Evolutionary conservation across 495 filamentous ascomycete genomes (phyloP), one percentile per base, ranked within the genome.

Genomic region (Friedmanniomyces endolithicus): DNA sequence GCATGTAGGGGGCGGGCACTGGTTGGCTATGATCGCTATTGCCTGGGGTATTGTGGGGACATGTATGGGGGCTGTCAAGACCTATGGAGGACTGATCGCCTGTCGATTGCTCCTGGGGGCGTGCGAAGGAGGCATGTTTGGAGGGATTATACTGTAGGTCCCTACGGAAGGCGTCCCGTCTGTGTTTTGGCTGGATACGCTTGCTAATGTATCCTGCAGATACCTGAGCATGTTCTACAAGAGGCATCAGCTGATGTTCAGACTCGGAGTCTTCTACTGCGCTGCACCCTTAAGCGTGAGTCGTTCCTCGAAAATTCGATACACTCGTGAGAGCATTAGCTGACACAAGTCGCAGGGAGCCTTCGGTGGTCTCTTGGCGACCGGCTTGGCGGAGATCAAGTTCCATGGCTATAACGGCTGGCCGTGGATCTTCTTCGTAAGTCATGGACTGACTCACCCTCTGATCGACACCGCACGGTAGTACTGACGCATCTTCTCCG

Each of bases 281-380:
- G 80, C 78, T 17, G 81, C 82, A 6, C 71, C 82, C 16, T 64
- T 84, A 11, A 74, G 70, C 12, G 27, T 31, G 27, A 31, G 27
- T 31, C 27, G 4, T n/a, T n/a, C n/a, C n/a, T n/a, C n/a, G n/a
- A n/a, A n/a, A 31, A 31, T 31, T 31, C 27, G 27, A 31, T 4
- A 31, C 27, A 12, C n/a, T 12, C 14, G n/a, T 44, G 14, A 44
- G 14, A 44, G 4, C 22, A 12, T 12, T 3, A 44, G n/a, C 40
- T 57, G 27, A 31, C 9, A 4, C 9, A 9, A 9, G 9, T 31
- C 27, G 3, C 27, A 31, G 27, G 81, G 81, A 16, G 82, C 81
- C 1, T 85, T 85, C 64, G 80, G 80, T 9, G 80, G 80, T 11
- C 67, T 85, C 20, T 72, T 86, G 20, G 78, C 79, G 3, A 71